Base-by-base conservation (phyloP, 768 basidiomycete species). In the Asterophora lycoperdoides region DNA sequence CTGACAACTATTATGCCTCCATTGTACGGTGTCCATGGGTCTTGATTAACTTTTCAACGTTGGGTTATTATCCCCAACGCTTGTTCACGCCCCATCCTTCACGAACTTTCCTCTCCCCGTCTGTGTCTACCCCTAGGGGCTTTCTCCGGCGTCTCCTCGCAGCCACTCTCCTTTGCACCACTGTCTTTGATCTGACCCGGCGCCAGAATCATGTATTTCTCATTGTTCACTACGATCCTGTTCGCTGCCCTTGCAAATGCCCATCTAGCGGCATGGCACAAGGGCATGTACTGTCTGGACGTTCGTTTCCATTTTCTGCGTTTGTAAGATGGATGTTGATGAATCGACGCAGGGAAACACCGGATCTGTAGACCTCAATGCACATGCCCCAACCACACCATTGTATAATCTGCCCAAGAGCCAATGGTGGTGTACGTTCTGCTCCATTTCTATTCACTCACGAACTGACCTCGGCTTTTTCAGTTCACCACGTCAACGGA, bases 201-300 rank as follows among this genome's bases (percentile, higher is more conserved):
- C 28, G 32, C 33, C 9, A 32, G 11, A 28, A 20, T 28, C 13
- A 53, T 57, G 54, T 45, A 42, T 14, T 47, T 19, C 14, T 6
- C 30, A n/a, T 43, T 52, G 14, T 36, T 56, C 42, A n/a, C 55
- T 23, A 18, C 44, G 17, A 35, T 32, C 20, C 29, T 53, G 18
- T 56, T 35, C 11, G 23, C 30, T 35, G 42, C 41, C 8, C 37
- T 62, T 13, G 66, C 60, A 26, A 56, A 60, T 18, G 75, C 72
- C 26, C 76, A 78, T 61, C 51, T 78, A 44, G 71, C 70, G 30
- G 65, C 72, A 8, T 77, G 61, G 56, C 57, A 66, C 48, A 62
- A 68, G 53, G 69, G 67, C 35, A 78, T 77, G 76, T 78, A 70
- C 55, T 75, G 73, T 49, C 44, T 70, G 4, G 69, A 76, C 55